These are phyloP conservation scores for Butyriboletus regius DNA, from an alignment of 1,284 basidiomycete species.

Conservation along the genomic window DNA sequence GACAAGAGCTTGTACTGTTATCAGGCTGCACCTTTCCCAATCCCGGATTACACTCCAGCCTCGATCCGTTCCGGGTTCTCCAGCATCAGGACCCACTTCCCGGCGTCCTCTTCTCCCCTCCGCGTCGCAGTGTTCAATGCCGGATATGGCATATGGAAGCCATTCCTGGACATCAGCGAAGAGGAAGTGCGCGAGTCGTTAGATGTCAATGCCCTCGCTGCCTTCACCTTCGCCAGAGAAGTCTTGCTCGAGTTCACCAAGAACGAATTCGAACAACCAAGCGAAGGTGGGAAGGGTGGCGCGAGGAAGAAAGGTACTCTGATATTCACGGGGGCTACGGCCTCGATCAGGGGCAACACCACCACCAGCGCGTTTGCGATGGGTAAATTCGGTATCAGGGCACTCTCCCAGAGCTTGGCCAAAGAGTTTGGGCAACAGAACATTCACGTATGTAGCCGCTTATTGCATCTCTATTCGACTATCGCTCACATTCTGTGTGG, in stretches of 20 bases:
- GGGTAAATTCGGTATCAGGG: conserved; percentile 60
- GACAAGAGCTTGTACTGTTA: not conserved
- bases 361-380: conserved; percentile 62
- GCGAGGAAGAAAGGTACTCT: conserved; percentile 55
- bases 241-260: conserved; percentile 57
- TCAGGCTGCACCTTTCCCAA: conserved; percentile 57
- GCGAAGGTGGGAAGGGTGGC: conserved; percentile 34
- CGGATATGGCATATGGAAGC: conserved; percentile 53
- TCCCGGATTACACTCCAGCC: conserved; percentile 48
- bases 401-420: conserved; percentile 65
- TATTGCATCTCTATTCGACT: not conserved
- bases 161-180: conserved; percentile 60
- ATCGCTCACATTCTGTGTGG: conserved; percentile 3
- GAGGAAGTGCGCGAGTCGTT: conserved; percentile 47
- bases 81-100: conserved; percentile 48
- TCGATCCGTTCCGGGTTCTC: conserved; percentile 51
- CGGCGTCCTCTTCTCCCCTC: conserved; percentile 40
- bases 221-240: conserved; percentile 63
- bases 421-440: conserved; percentile 76
- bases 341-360: conserved; percentile 56
- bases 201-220: conserved; percentile 52
- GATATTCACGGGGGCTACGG: conserved; percentile 74
- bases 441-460: conserved; percentile 52
- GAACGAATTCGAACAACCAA: conserved; percentile 41
- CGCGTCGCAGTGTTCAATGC: conserved; percentile 65